These are phyloP conservation scores for Zygnema cylindricum DNA, from an alignment of 139 green algal species.

Conservation along the genomic window DNA sequence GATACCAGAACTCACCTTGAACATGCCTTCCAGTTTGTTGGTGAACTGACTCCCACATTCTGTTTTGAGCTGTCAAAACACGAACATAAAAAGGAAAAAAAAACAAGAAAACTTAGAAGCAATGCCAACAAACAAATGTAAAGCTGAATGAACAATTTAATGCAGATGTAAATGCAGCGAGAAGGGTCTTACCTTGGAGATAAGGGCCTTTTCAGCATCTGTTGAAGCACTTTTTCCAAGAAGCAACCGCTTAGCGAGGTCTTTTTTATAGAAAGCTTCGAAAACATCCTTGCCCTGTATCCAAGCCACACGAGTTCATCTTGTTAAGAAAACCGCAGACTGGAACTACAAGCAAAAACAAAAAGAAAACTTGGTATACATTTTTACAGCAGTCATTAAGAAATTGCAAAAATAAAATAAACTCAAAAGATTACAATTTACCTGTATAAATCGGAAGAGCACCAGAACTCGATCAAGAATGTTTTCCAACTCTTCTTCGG, in stretches of 20 bases:
- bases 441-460: constrained; percentile 90
- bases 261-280: constrained; percentile 99
- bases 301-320: too few species aligned
- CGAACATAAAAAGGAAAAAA: too few species aligned
- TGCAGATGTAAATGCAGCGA: too few species aligned
- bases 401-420: too few species aligned
- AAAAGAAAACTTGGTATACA: too few species aligned
- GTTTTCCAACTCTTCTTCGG: constrained; percentile 89
- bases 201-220: constrained; percentile 94
- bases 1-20: constrained; percentile 81
- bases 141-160: too few species aligned
- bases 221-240: constrained; percentile 81
- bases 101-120: too few species aligned
- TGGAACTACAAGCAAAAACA: too few species aligned
- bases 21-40: constrained; percentile 98
- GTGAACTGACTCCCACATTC: constrained; percentile 98
- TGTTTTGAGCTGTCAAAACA: constrained; percentile 87
- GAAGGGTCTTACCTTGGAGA: constrained; percentile 73
- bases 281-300: constrained; percentile 98
- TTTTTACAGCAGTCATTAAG: too few species aligned
- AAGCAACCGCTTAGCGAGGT: constrained; percentile 90
- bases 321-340: too few species aligned
- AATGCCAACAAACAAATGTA: constrained; percentile 6
- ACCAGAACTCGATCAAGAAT: constrained; percentile 86
- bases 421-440: too few species aligned